phyloP scores from a whole-genome alignment of 805 yeast species.

The Candida lessepsii region DNA sequence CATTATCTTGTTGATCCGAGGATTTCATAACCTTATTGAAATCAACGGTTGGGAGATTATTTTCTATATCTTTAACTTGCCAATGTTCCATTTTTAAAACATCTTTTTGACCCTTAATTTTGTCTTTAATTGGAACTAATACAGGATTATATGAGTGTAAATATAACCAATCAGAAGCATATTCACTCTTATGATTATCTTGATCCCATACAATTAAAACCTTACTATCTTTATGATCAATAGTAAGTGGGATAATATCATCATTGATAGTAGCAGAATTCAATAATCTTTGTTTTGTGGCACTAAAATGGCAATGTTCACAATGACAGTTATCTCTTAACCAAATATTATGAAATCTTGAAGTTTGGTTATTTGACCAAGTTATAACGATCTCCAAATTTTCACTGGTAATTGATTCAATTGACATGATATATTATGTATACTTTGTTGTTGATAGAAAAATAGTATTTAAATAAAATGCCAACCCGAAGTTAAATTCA shows the following conservation, averaged over 20 bases:
- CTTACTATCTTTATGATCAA: constrained; percentile 14
- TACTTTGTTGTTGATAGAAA: not conserved
- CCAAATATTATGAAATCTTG: constrained; percentile 51
- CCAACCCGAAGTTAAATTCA: too few relatives aligned
- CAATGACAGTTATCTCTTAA: constrained; percentile 66
- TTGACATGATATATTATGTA: not conserved
- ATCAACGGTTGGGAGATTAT: constrained; percentile 47
- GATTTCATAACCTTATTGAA: constrained; percentile 45
- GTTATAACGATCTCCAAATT: not conserved
- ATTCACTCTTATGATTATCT: constrained; percentile 37
- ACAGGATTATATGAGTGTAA: constrained; percentile 54
- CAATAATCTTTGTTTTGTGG: constrained; percentile 58
- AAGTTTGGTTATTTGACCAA: constrained; percentile 3
- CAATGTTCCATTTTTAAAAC: constrained; percentile 39
- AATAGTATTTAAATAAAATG: too few relatives aligned
- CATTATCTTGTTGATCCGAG: constrained; percentile 26
- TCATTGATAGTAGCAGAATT: constrained; percentile 48
- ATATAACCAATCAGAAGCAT: constrained; percentile 42
- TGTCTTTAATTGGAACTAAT: constrained; percentile 30
- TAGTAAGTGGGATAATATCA: constrained; percentile 24
- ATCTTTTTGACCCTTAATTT: constrained; percentile 27
- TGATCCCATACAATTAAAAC: constrained; percentile 39
- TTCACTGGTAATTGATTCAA: not conserved
- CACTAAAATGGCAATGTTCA: constrained; percentile 48
- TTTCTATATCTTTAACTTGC: constrained; percentile 42